Percentiles rank a stretch among this genome's conserved stretches.
Conservation (phyloP, 78 protist genomes). For the Polysphondylium violaceum region DNA sequence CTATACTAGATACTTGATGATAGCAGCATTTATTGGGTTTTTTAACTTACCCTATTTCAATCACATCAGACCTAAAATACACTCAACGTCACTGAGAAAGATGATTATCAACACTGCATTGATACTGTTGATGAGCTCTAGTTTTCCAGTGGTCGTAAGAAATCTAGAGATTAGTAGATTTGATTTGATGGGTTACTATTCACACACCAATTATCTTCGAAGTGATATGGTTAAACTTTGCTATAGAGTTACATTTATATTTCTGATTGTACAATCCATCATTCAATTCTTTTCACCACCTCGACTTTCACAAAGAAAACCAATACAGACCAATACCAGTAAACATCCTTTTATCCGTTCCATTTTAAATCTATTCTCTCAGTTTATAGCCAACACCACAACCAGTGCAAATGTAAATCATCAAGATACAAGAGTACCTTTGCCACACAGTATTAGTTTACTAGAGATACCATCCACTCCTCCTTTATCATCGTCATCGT, state of each 20-base stretch:
- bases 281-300: conserved; percentile 19
- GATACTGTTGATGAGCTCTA: conserved; percentile 64
- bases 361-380: neutral
- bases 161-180: conserved; percentile 61
- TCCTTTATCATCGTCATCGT: no score
- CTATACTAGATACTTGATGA: conserved; percentile 30
- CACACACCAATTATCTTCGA: conserved; percentile 52
- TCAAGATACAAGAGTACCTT: neutral
- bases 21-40: conserved; percentile 72
- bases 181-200: conserved; percentile 75
- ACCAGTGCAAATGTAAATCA: neutral
- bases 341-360: neutral
- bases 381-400: neutral
- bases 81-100: conserved; percentile 45
- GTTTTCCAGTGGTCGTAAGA: conserved; percentile 73
- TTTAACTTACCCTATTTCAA: conserved; percentile 24
- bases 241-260: conserved; percentile 9
- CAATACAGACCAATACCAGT: conserved; percentile 13
- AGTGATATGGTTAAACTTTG: conserved; percentile 10
- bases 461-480: neutral
- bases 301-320: neutral
- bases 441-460: neutral
- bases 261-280: neutral
- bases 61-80: conserved; percentile 26
- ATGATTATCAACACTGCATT: conserved; percentile 62